A percentile compares a stretch with the other conserved stretches of the same genome.
Evolutionary conservation across 2,329 filamentous ascomycete genomes (phyloP).

Genomic region (Pseudocercospora fuligena): DNA sequence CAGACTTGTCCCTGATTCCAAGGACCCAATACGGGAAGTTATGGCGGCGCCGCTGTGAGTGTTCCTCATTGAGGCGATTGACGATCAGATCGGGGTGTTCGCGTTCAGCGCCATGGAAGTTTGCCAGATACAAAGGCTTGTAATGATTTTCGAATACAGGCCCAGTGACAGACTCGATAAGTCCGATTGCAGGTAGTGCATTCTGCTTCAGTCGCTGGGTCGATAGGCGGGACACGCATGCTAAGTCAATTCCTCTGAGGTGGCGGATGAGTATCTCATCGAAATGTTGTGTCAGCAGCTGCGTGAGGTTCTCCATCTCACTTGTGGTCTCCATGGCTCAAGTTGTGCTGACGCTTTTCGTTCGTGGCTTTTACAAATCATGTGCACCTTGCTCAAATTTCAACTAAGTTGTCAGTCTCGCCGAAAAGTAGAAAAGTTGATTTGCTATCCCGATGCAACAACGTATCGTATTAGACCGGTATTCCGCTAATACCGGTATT

Average conservation of each 20-base stretch:
- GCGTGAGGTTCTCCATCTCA: slow-evolving; percentile 16
- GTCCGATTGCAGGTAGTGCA: slow-evolving; percentile 27
- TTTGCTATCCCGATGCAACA: neutral
- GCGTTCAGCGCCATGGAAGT: slow-evolving; percentile 30
- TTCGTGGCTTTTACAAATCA: too few relatives aligned
- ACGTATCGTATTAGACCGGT: too few relatives aligned
- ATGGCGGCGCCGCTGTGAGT: slow-evolving; percentile 18
- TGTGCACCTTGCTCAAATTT: too few relatives aligned
- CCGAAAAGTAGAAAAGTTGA: neutral
- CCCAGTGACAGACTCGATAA: slow-evolving; percentile 29
- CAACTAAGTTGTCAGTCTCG: too few relatives aligned
- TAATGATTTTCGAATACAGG: slow-evolving; percentile 23
- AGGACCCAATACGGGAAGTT: slow-evolving; percentile 29
- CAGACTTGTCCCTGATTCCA: slow-evolving; percentile 28
- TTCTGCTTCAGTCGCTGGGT: slow-evolving; percentile 17
- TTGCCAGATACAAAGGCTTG: slow-evolving; percentile 23
- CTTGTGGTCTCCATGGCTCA: neutral
- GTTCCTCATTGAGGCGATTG: slow-evolving; percentile 24
- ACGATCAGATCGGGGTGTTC: slow-evolving; percentile 30
- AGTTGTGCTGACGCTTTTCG: too few relatives aligned
- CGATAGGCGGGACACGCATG: slow-evolving; percentile 22
- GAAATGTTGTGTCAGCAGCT: slow-evolving; percentile 14
- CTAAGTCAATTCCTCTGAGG: slow-evolving; percentile 18
- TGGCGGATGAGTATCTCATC: slow-evolving; percentile 13
- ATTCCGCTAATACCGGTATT: too few relatives aligned